A percentile compares a stretch with the other conserved stretches of the same genome.
These are phyloP conservation scores for Backusella circina DNA, from an alignment of 192 early-diverging fungal species.

Conservation along the genomic window DNA sequence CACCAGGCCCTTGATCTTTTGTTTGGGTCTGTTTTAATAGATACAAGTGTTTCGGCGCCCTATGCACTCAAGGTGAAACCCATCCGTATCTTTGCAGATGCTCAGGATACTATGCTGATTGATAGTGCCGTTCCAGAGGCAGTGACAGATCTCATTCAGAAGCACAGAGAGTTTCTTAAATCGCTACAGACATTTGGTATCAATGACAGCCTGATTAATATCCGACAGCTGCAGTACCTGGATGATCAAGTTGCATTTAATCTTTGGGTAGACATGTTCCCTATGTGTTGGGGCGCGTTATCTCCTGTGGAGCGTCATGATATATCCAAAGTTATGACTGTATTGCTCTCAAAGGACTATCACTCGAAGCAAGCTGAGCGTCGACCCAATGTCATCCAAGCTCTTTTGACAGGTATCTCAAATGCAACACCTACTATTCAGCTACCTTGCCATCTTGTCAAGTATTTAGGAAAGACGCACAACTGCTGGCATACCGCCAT, in stretches of 20 bases:
- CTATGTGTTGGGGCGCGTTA: constrained; percentile 76
- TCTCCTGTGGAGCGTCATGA: constrained; percentile 80
- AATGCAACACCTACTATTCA: constrained; percentile 70
- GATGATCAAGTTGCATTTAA: constrained; percentile 66
- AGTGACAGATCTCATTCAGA: constrained; percentile 40
- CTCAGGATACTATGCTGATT: background rate
- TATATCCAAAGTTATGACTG: constrained; percentile 73
- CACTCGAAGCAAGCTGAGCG: constrained; percentile 74
- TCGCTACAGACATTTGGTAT: constrained; percentile 47
- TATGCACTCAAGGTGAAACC: constrained; percentile 45
- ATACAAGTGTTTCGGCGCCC: constrained; percentile 31
- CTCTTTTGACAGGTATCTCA: constrained; percentile 85
- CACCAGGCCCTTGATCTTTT: constrained; percentile 88
- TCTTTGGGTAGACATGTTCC: constrained; percentile 88
- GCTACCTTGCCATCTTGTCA: constrained; percentile 92
- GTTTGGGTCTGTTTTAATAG: constrained; percentile 59
- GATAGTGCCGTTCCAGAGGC: constrained; percentile 26
- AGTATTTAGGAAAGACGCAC: constrained; percentile 85
- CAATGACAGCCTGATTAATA: constrained; percentile 44
- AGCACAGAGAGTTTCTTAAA: constrained; percentile 62
- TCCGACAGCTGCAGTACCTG: constrained; percentile 66
- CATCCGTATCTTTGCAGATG: constrained; percentile 7
- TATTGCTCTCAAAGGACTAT: constrained; percentile 88
- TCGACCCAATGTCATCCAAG: constrained; percentile 93
- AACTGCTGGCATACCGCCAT: constrained; percentile 90